These are phyloP conservation scores for Chytriomyces sp. DNA, from an alignment of 192 early-diverging fungal genomes.

Conservation along the genomic window DNA sequence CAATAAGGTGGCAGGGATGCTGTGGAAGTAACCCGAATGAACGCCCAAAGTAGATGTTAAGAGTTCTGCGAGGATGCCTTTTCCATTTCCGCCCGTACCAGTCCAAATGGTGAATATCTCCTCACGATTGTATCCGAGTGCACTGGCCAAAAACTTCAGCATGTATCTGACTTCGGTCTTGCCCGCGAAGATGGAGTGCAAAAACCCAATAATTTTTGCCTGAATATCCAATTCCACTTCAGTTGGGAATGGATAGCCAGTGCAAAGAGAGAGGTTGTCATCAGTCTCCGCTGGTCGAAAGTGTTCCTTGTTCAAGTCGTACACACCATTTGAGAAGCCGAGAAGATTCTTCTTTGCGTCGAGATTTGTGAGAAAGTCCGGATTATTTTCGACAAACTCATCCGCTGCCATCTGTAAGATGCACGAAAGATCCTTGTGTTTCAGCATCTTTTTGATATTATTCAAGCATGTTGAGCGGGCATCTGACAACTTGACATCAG, in stretches of 20 bases:
- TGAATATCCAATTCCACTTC: not conserved
- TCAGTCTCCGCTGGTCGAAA: not conserved
- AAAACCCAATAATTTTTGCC: not conserved
- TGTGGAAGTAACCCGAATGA: no score
- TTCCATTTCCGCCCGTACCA: not conserved
- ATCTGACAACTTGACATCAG: no score
- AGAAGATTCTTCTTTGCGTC: not conserved
- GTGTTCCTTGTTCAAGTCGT: not conserved
- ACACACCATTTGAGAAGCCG: not conserved
- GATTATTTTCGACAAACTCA: no score
- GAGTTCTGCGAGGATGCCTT: no score
- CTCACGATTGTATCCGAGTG: not conserved
- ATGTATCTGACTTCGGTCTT: not conserved
- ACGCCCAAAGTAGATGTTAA: not conserved
- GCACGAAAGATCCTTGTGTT: no score
- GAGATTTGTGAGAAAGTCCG: not conserved
- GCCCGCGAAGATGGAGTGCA: not conserved
- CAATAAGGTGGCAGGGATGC: not conserved
- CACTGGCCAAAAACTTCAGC: not conserved
- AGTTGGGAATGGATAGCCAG: not conserved
- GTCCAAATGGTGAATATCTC: slow-evolving; percentile 2
- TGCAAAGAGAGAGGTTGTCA: not conserved
- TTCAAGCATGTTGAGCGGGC: no score
- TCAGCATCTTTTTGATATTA: no score
- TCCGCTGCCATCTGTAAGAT: no score